Base-by-base conservation (phyloP, 257 asterid genomes). In the Nicotiana otophora region DNA sequence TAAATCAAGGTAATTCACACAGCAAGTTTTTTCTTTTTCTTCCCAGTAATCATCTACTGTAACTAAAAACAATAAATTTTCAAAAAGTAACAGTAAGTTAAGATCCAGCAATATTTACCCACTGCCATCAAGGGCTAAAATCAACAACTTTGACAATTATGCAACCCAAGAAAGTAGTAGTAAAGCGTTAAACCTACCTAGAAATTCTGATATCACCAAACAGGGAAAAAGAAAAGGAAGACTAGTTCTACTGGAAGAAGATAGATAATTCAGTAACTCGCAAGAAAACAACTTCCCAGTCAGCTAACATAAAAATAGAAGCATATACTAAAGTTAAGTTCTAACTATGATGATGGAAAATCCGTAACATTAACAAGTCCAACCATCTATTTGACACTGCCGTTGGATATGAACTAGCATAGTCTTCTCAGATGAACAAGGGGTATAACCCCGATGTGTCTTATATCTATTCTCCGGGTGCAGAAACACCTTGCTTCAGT, bases 401-500 rank as follows among this genome's bases (percentile, higher is more conserved):
- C 77, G 28, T 30, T 80, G 7, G 39, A 64, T 57, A 46, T 78
- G 23, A 42, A 61, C 14, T 61, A 51, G 20, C 90, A 82, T 5
- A 20, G 36, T 42, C 15, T 72, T 0, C 36, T 1, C 36, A 82
- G 53, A 72, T 84, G 75, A 82, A 82, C 26, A 77, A 80, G 20
- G 66, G 64, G 58, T 5, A 28, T 46, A 36, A 55, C 16, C n/a
- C 55, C 82, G 3, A 53, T 46, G 17, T 42, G 30, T n/a, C 19
- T 81, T 48, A 54, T 20, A 83, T 69, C 91, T 91, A 92, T 81
- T 94, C 98, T 82, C 97, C 98, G 1, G 96, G 98, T 61, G 98
- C 93, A 0, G 98, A 88, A 30, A 94, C 96, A 12, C 98, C 96
- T 87, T 92, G 97, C 94, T 88, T 94, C 92, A 94, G 92, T 78